These are phyloP conservation scores for Staphylotrichum longicolle DNA, from an alignment of 495 filamentous ascomycete genomes.

Conservation along the genomic window DNA sequence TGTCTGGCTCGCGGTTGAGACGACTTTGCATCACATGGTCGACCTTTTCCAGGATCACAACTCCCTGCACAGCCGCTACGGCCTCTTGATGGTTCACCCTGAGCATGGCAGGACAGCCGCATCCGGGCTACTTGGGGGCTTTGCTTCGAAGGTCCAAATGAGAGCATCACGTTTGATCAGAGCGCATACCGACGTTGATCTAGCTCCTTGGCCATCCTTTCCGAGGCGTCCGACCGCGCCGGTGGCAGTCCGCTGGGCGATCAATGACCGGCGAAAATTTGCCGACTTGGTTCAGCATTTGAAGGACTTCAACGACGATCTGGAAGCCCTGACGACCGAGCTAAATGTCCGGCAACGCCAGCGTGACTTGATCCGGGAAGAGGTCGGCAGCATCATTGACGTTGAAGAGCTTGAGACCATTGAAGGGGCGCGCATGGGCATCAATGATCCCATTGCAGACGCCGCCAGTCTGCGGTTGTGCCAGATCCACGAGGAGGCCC, in stretches of 20 bases:
- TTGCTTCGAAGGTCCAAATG: not conserved
- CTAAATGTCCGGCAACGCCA: not conserved
- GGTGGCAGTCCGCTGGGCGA: constrained; percentile 2
- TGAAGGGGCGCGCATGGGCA: not conserved
- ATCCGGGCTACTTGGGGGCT: not conserved
- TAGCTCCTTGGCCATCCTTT: not conserved
- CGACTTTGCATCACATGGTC: not conserved
- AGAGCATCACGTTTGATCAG: not conserved
- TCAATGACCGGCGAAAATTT: not conserved
- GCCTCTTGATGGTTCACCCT: not conserved
- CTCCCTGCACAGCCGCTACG: not conserved
- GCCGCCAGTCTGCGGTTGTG: not conserved
- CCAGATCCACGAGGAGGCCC: not conserved
- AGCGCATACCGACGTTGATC: not conserved
- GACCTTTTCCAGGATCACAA: not conserved
- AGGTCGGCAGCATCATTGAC: not conserved
- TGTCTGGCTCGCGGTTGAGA: not conserved
- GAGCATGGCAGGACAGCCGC: not conserved
- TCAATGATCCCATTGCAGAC: not conserved
- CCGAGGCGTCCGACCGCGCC: not conserved
- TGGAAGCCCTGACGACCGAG: not conserved
- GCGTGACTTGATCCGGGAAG: not conserved
- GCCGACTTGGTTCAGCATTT: constrained; percentile 3
- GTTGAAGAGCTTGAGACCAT: not conserved
- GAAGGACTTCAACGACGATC: constrained; percentile 11